A percentile compares a stretch with the other conserved stretches of the same genome.
phyloP scores from a whole-genome alignment of 163 green algal species.

The Chloromonas sp. region DNA sequence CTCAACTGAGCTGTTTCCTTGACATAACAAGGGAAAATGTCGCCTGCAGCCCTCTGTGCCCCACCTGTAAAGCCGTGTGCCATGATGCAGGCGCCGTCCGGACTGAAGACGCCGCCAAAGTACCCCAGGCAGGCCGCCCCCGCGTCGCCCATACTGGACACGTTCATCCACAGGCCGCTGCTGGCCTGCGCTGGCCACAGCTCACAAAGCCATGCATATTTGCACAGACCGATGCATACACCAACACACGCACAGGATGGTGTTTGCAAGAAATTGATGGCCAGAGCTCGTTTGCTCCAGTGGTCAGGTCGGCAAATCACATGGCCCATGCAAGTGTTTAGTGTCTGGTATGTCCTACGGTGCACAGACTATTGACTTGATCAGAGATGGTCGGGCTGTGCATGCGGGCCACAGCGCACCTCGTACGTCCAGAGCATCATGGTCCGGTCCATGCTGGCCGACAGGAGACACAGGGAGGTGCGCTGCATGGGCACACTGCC shows the following conservation, averaged over 20 bases:
- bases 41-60: not conserved
- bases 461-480: constrained; percentile 59
- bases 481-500: no score
- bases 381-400: no score
- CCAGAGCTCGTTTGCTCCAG: no score
- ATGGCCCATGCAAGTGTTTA: not conserved
- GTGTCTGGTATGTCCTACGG: no score
- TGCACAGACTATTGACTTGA: no score
- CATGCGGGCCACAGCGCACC: not conserved
- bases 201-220: not conserved
- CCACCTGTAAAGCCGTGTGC: constrained; percentile 77
- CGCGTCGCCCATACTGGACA: constrained; percentile 80
- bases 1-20: no score
- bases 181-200: constrained; percentile 1
- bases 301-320: not conserved
- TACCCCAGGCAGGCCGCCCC: constrained; percentile 85
- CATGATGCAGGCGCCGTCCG: constrained; percentile 53
- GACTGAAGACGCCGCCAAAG: constrained; percentile 67
- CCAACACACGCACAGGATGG: not conserved
- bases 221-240: not conserved
- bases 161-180: constrained; percentile 80
- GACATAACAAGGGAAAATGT: no score
- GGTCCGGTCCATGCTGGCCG: constrained; percentile 90
- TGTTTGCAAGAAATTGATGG: no score
- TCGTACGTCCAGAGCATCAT: constrained; percentile 90